phyloP scores from a whole-genome alignment of 192 early-diverging fungal genomes.

The Dissophora globulifera region DNA sequence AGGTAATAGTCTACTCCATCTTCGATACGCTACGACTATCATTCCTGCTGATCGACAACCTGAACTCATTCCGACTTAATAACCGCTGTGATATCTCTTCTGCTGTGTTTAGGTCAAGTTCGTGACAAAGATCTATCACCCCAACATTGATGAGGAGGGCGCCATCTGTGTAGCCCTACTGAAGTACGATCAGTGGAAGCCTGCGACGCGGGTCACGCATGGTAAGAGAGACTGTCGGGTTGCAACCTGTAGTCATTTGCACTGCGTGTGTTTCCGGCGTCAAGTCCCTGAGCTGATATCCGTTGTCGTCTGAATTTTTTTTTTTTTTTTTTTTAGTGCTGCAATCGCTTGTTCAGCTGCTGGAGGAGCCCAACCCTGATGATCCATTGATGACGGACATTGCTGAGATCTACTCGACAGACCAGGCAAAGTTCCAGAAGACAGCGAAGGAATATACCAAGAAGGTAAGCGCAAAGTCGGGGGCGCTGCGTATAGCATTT shows the following conservation, averaged over 20 bases:
- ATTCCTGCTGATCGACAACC: too few relatives aligned
- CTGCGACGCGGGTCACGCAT: constrained; percentile 75
- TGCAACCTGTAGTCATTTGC: too few relatives aligned
- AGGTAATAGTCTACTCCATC: constrained; percentile 53
- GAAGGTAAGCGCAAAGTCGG: too few relatives aligned
- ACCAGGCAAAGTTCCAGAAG: constrained; percentile 71
- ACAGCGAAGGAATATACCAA: constrained; percentile 80
- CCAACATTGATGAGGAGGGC: constrained; percentile 85
- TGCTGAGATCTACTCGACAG: constrained; percentile 76
- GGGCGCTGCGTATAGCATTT: too few relatives aligned
- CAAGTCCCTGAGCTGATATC: not conserved
- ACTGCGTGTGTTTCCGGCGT: too few relatives aligned
- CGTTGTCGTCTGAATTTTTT: too few relatives aligned
- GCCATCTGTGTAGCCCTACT: constrained; percentile 80
- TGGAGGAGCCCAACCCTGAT: constrained; percentile 84
- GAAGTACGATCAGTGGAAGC: constrained; percentile 89
- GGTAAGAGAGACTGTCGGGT: too few relatives aligned
- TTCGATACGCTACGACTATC: too few relatives aligned
- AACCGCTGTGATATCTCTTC: not conserved
- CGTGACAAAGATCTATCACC: constrained; percentile 84
- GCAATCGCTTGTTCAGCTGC: constrained; percentile 65
- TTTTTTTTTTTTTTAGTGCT: constrained; percentile 62
- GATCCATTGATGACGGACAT: constrained; percentile 81
- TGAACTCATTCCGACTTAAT: not conserved
- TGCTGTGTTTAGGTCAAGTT: constrained; percentile 69